phyloP scores from a whole-genome alignment of 1,284 basidiomycete species.

The Neolentinus lepideus region DNA sequence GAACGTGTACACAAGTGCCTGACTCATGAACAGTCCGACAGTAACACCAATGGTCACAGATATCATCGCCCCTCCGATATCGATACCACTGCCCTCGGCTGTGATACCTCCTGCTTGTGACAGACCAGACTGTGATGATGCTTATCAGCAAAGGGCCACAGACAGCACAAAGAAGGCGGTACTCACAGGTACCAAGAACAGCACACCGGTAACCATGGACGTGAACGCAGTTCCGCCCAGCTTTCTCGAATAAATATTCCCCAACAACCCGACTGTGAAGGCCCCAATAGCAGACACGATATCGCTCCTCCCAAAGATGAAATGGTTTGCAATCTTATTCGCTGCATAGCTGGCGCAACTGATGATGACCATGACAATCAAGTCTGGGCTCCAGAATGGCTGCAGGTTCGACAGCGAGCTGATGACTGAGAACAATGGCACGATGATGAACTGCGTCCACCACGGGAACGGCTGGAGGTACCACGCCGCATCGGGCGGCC shows the following conservation, averaged over 20 bases:
- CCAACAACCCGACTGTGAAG: slow-evolving; percentile 76
- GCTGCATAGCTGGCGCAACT: slow-evolving; percentile 73
- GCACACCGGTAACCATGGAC: slow-evolving; percentile 82
- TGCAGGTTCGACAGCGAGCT: slow-evolving; percentile 75
- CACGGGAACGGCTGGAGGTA: slow-evolving; percentile 72
- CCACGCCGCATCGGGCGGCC: slow-evolving; percentile 62
- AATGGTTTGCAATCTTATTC: slow-evolving; percentile 76
- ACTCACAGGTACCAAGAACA: slow-evolving; percentile 78
- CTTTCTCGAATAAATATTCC: slow-evolving; percentile 78
- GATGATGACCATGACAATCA: slow-evolving; percentile 82
- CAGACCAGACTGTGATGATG: slow-evolving; percentile 60
- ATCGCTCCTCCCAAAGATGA: slow-evolving; percentile 81
- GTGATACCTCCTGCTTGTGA: slow-evolving; percentile 81
- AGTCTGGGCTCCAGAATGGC: slow-evolving; percentile 61
- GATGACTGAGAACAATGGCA: slow-evolving; percentile 74
- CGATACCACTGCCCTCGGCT: slow-evolving; percentile 61
- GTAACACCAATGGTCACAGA: slow-evolving; percentile 87
- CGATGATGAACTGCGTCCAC: slow-evolving; percentile 74
- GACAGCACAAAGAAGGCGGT: slow-evolving; percentile 8
- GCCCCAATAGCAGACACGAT: slow-evolving; percentile 83
- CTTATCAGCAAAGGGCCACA: slow-evolving; percentile 1
- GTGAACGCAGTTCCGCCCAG: slow-evolving; percentile 90
- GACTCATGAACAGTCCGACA: slow-evolving; percentile 85
- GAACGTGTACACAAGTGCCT: slow-evolving; percentile 81
- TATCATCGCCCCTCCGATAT: slow-evolving; percentile 80